Conservation (phyloP, 2,329 filamentous ascomycete species). For the Sporothrix sp. region DNA sequence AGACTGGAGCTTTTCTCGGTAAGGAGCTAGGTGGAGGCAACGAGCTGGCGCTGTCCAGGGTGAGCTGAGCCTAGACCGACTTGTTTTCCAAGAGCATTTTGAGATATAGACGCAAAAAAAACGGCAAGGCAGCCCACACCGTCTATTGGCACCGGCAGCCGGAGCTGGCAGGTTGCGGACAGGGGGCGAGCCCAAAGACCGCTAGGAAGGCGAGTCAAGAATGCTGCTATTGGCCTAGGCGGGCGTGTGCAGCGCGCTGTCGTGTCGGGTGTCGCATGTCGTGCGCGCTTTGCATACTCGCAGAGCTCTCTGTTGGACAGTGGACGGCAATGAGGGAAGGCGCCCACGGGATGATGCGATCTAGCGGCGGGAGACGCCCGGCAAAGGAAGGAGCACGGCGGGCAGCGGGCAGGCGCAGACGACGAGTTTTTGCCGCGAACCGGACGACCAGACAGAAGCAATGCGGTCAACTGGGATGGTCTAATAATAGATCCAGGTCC, state of each 20-base stretch:
- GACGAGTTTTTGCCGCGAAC: background rate
- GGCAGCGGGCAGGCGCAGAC: background rate
- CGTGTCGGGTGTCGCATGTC: background rate
- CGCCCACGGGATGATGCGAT: background rate
- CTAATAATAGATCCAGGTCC: too few relatives aligned
- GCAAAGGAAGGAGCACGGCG: background rate
- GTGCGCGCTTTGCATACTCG: background rate
- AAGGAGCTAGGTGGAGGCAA: background rate
- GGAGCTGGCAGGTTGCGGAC: background rate
- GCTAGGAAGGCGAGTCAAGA: background rate
- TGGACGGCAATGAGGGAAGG: background rate
- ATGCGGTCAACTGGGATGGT: too few relatives aligned
- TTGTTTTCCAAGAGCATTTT: too few relatives aligned
- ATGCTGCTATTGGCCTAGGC: background rate
- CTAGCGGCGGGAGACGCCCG: background rate
- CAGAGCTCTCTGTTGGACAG: background rate
- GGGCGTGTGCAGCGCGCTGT: background rate
- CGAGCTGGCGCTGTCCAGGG: background rate
- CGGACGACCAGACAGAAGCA: too few relatives aligned
- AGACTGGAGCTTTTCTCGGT: slow-evolving; percentile 3
- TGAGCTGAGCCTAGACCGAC: background rate
- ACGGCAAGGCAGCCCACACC: background rate
- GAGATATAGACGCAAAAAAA: too few relatives aligned
- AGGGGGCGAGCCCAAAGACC: background rate
- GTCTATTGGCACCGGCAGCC: slow-evolving; percentile 1